Base-by-base conservation (phyloP, 2,329 filamentous ascomycete genomes). In the Dactylellina cionopaga region DNA sequence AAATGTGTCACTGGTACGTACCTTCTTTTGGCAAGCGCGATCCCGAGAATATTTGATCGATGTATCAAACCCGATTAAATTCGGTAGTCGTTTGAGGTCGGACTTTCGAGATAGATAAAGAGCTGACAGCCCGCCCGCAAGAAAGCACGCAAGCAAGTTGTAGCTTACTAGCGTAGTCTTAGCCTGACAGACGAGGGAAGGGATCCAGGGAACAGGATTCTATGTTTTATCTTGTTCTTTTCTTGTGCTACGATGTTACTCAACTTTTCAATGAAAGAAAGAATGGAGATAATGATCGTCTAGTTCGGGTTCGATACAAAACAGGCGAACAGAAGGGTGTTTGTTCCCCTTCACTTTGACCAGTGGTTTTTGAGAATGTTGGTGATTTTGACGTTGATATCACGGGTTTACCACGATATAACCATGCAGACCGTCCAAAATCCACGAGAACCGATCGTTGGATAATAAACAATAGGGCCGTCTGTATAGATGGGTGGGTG, bases 1-100 rank as follows among this genome's bases (percentile, higher is more conserved):
- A n/a, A n/a, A n/a, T n/a, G 58, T 69, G 49, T 72, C 51, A 65
- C 64, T 59, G 64, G 69, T 73, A 65, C 69, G 60, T 73, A 66
- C 69, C 69, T 65, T 65, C 49, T 11, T 51, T 44, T 62, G 37
- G 43, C 43, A 52, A 70, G 43, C 29, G n/a, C 39, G 17, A 29
- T 56, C 19, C 44, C 31, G 43, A 58, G 22, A 49, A 22, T 7
- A 24, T 52, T 19, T 17, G 25, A 46, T 46, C 27, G 17, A 35
- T 56, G 51, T 58, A 35, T n/a, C 24, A 29, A 54, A 47, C 35
- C 17, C 22, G 19, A 31, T 52, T 27, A 65, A 49, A 44, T 6
- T 24, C 33, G 15, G 22, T 22, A 11, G 49, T 58, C 17, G 27
- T 65, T 41, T 63, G 46, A 43, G 25, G 49, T 58, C 39, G 59